Evolutionary conservation across 257 asterid genomes (phyloP).

Genomic region (Solanum rostratum): DNA sequence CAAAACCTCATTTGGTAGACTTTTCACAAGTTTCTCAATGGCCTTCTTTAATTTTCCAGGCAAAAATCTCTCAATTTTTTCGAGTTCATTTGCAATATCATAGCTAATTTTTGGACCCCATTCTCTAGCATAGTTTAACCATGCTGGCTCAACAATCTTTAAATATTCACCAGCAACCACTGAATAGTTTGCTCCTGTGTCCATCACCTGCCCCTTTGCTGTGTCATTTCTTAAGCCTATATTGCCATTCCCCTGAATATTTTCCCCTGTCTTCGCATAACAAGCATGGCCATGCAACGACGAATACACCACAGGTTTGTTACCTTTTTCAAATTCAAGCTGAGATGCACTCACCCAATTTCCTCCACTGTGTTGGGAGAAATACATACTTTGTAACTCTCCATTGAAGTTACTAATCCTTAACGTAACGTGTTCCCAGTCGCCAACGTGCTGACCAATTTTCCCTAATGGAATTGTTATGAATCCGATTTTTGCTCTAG

Average conservation of each 20-base stretch:
- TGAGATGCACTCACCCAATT: constrained; percentile 33
- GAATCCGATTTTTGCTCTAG: constrained; percentile 52
- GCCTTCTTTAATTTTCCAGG: constrained; percentile 40
- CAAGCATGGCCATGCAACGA: constrained; percentile 74
- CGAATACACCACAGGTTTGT: constrained; percentile 46
- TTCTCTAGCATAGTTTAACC: constrained; percentile 59
- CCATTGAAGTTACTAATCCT: constrained; percentile 75
- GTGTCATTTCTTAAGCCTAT: constrained; percentile 62
- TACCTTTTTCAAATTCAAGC: constrained; percentile 43
- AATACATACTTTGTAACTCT: constrained; percentile 41
- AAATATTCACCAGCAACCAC: constrained; percentile 40
- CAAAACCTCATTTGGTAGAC: constrained; percentile 52
- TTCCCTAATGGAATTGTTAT: constrained; percentile 36
- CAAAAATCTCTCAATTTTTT: constrained; percentile 35
- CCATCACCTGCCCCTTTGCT: constrained; percentile 31
- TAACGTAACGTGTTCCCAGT: constrained; percentile 82
- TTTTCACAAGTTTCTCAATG: constrained; percentile 28
- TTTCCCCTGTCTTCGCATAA: constrained; percentile 41
- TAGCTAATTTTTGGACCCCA: constrained; percentile 81
- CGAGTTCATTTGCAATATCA: constrained; percentile 35
- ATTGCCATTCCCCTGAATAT: constrained; percentile 41
- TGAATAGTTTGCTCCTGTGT: constrained; percentile 21
- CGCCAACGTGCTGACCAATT: constrained; percentile 74
- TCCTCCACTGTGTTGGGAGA: constrained; percentile 61
- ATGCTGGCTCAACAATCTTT: constrained; percentile 34